Conservation (phyloP, 352 stramenopile species). For the Saprolegnia diclina region DNA sequence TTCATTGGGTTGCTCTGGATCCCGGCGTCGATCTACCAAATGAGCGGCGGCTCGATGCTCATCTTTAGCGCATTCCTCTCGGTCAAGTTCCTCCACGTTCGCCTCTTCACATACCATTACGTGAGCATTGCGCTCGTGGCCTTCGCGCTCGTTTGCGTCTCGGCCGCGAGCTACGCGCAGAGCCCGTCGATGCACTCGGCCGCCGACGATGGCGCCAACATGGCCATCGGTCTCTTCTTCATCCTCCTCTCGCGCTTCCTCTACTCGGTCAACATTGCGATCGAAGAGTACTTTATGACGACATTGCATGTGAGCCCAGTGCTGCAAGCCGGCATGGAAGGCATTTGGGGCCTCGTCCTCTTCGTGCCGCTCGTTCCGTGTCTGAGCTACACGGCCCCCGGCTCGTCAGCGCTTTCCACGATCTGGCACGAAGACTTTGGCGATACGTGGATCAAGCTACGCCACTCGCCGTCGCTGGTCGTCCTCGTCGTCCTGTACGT, state of each 20-base stretch:
- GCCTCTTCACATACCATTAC: slow-evolving; percentile 78
- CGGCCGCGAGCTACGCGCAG: slow-evolving; percentile 34
- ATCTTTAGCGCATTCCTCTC: slow-evolving; percentile 86
- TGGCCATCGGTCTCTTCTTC: slow-evolving; percentile 59
- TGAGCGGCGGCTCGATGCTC: slow-evolving; percentile 85
- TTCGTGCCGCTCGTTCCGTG: slow-evolving; percentile 60
- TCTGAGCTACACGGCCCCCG: slow-evolving; percentile 48
- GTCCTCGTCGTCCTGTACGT: slow-evolving; percentile 53
- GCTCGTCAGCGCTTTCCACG: slow-evolving; percentile 44
- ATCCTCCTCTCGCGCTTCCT: slow-evolving; percentile 72
- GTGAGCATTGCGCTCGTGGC: slow-evolving; percentile 68
- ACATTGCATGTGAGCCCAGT: slow-evolving; percentile 75
- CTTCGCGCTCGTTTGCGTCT: slow-evolving; percentile 57
- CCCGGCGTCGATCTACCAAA: slow-evolving; percentile 85
- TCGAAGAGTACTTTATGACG: slow-evolving; percentile 86
- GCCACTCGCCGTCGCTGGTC: slow-evolving; percentile 54
- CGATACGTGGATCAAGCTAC: slow-evolving; percentile 66
- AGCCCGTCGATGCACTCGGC: slow-evolving; percentile 17
- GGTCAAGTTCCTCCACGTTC: slow-evolving; percentile 73
- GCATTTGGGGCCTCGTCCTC: slow-evolving; percentile 76
- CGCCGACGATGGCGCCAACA: slow-evolving; percentile 30
- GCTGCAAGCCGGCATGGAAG: slow-evolving; percentile 80
- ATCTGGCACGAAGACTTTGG: slow-evolving; percentile 78
- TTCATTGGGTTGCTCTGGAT: slow-evolving; percentile 84
- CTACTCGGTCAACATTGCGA: slow-evolving; percentile 81